phyloP scores from a whole-genome alignment of 371 early-diverging fungal species.

The Rhizomucor pusillus region DNA sequence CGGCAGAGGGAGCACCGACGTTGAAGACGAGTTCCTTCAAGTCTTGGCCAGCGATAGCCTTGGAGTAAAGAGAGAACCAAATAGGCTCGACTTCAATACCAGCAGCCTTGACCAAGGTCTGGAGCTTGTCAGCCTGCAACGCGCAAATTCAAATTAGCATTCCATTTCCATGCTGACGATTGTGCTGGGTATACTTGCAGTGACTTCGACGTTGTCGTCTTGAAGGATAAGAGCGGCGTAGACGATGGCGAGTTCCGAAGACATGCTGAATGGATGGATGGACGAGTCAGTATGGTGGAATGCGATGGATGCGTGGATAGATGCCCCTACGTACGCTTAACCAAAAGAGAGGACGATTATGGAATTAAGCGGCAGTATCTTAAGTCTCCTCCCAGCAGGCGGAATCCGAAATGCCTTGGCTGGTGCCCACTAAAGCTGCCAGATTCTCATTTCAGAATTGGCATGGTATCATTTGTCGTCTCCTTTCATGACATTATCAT shows the following conservation, averaged over 20 bases:
- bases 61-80: constrained; percentile 96
- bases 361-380: too few species aligned
- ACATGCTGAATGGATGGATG: constrained; percentile 36
- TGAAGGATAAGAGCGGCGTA: constrained; percentile 98
- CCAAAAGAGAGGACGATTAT: constrained; percentile 15
- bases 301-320: constrained; percentile 18
- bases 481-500: too few species aligned
- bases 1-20: constrained; percentile 85
- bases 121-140: constrained; percentile 90
- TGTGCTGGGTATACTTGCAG: constrained; percentile 60
- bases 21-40: constrained; percentile 87
- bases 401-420: too few species aligned
- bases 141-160: background rate
- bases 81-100: constrained; percentile 88
- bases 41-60: constrained; percentile 96
- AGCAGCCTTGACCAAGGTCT: constrained; percentile 88
- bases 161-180: constrained; percentile 5
- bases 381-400: too few species aligned
- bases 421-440: too few species aligned
- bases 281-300: constrained; percentile 2
- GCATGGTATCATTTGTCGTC: too few species aligned
- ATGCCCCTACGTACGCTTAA: constrained; percentile 14
- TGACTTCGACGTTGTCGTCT: constrained; percentile 95
- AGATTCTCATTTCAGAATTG: too few species aligned
- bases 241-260: constrained; percentile 88